These are phyloP conservation scores for Pyrenophora teres DNA, from an alignment of 2,329 filamentous ascomycete genomes.

Conservation along the genomic window DNA sequence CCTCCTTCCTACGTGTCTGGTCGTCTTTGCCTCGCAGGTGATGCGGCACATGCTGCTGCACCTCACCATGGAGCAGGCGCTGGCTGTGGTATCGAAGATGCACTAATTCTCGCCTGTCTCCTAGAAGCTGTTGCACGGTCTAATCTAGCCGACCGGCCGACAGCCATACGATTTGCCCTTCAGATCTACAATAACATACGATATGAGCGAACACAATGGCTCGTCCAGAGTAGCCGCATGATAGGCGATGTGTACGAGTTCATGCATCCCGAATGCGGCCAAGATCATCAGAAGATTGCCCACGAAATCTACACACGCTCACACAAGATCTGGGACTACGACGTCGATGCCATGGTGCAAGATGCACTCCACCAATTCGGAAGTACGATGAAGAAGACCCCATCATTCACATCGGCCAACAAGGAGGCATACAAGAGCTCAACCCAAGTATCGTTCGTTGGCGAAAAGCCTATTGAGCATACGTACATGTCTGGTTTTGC, in stretches of 20 bases:
- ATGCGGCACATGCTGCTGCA: constrained; percentile 24
- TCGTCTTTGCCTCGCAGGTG: constrained; percentile 21
- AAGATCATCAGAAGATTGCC: constrained; percentile 5
- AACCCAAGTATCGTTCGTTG: background rate
- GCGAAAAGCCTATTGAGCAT: background rate
- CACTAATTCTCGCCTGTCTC: constrained; percentile 31
- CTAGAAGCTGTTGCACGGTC: background rate
- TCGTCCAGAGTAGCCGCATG: constrained; percentile 15
- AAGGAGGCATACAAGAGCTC: background rate
- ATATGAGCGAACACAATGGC: constrained; percentile 15
- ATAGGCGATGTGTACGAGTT: constrained; percentile 21
- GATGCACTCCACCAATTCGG: background rate
- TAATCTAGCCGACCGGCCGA: background rate
- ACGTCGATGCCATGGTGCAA: constrained; percentile 16
- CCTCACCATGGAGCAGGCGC: constrained; percentile 28
- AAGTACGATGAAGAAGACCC: background rate
- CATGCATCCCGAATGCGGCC: constrained; percentile 3
- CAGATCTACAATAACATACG: constrained; percentile 16
- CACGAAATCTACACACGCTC: constrained; percentile 12
- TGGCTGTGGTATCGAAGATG: constrained; percentile 30
- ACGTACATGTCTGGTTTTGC: background rate
- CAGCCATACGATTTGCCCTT: constrained; percentile 10
- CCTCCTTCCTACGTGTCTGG: constrained; percentile 15
- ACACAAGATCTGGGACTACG: constrained; percentile 20
- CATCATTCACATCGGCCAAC: background rate